These are phyloP conservation scores for Penicillium egyptiacum DNA, from an alignment of 495 filamentous ascomycete genomes.

Conservation along the genomic window DNA sequence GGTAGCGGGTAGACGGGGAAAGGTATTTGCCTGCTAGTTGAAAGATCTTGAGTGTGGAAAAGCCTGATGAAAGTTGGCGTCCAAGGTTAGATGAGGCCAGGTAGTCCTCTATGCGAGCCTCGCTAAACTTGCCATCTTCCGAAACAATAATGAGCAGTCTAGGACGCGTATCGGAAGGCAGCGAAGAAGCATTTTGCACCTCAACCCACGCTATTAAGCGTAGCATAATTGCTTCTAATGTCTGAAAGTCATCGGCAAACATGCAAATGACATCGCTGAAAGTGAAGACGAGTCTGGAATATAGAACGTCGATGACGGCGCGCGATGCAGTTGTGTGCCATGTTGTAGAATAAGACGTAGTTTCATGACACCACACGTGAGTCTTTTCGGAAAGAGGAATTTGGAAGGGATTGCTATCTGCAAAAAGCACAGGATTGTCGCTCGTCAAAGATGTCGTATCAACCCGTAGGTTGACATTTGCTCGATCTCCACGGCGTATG, in stretches of 20 bases:
- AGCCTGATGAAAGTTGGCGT: conserved; percentile 7
- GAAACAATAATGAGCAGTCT: conserved; percentile 15
- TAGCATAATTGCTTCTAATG: conserved; percentile 22
- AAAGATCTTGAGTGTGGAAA: conserved; percentile 25
- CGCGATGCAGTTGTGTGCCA: conserved; percentile 6
- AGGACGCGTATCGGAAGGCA: conserved; percentile 12
- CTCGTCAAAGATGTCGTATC: conserved; percentile 18
- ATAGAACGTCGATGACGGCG: conserved; percentile 21
- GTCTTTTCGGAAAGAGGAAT: conserved; percentile 3
- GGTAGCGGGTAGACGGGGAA: conserved; percentile 15
- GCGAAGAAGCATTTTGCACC: conserved; percentile 16
- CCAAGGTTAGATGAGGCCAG: not conserved
- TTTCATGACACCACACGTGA: conserved; percentile 14
- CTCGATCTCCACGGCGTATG: conserved; percentile 14
- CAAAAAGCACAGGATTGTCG: conserved; percentile 25
- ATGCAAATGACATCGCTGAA: conserved; percentile 34
- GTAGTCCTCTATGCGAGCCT: conserved; percentile 5
- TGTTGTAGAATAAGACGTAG: conserved; percentile 11
- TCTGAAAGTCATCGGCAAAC: conserved; percentile 32
- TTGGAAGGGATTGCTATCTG: conserved; percentile 22
- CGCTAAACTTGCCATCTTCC: conserved; percentile 4
- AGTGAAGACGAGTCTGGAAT: conserved; percentile 25
- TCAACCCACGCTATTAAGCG: conserved; percentile 22
- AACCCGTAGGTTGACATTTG: conserved; percentile 23
- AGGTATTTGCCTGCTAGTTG: conserved; percentile 19